Conservation (phyloP, 768 basidiomycete genomes). For the Xerocomellus dryophilus region DNA sequence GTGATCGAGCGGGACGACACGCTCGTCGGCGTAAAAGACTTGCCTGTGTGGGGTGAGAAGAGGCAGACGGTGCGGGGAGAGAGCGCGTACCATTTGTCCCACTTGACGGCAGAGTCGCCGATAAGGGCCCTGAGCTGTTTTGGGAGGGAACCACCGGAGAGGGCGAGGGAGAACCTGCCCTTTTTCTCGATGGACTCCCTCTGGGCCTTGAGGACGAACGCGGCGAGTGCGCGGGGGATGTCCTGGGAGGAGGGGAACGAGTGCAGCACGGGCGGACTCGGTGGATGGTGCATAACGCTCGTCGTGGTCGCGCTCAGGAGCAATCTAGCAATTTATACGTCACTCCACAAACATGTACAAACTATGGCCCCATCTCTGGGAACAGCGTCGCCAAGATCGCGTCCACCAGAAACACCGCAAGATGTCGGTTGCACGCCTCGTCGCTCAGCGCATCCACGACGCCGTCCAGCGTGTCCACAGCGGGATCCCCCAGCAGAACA, state of each 20-base stretch:
- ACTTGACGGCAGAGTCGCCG: conserved; percentile 62
- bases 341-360: conserved; percentile 25
- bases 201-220: conserved; percentile 84
- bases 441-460: conserved; percentile 62
- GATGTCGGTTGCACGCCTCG: conserved; percentile 72
- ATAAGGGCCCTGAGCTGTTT: conserved; percentile 74
- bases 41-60: conserved; percentile 60
- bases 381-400: conserved; percentile 66
- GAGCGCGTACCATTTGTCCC: conserved; percentile 94
- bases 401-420: conserved; percentile 73
- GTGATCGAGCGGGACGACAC: conserved; percentile 89
- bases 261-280: conserved; percentile 66
- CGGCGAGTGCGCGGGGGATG: conserved; percentile 66
- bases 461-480: conserved; percentile 45
- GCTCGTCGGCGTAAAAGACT: conserved; percentile 96
- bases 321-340: conserved; percentile 9
- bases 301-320: not conserved
- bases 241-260: conserved; percentile 57
- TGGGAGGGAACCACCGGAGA: conserved; percentile 92
- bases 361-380: conserved; percentile 59
- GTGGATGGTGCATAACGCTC: conserved; percentile 44
- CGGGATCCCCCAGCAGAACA: conserved; percentile 47
- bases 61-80: not conserved
- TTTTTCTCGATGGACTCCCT: conserved; percentile 86
- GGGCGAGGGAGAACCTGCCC: conserved; percentile 86